A percentile compares a stretch with the other conserved stretches of the same genome.
phyloP scores from a whole-genome alignment of 257 asterid species.

The Avicennia marina region DNA sequence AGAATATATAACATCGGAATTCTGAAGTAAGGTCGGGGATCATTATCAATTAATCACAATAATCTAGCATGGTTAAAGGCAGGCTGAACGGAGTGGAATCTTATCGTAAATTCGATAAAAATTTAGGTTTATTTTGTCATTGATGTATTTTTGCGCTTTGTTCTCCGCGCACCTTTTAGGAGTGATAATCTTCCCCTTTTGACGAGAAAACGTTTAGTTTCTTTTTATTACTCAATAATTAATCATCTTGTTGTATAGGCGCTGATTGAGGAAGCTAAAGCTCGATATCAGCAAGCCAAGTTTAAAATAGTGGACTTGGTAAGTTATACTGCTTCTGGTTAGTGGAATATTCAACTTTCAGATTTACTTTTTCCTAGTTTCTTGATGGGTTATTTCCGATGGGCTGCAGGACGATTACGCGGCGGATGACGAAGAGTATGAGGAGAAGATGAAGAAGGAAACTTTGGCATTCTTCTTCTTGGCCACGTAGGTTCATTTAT shows the following conservation, averaged over 20 bases:
- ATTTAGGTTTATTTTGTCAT: too few species aligned
- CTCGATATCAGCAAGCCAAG: constrained; percentile 70
- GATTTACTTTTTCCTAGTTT: not conserved
- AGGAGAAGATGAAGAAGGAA: constrained; percentile 81
- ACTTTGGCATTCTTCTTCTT: constrained; percentile 70
- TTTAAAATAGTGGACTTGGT: constrained; percentile 85
- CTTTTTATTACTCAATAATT: not conserved
- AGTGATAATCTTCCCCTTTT: not conserved
- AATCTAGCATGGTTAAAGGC: too few species aligned
- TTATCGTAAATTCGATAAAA: too few species aligned
- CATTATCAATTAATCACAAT: too few species aligned
- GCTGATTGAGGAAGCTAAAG: constrained; percentile 94
- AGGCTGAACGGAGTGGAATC: too few species aligned
- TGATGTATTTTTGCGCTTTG: too few species aligned
- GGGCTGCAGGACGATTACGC: constrained; percentile 86
- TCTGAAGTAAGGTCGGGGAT: too few species aligned
- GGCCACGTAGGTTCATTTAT: constrained; percentile 69
- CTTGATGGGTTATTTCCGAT: not conserved
- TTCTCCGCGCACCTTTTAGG: too few species aligned
- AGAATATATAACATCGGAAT: too few species aligned
- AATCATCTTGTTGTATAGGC: constrained; percentile 49
- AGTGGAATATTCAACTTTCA: not conserved
- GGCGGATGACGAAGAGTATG: constrained; percentile 85
- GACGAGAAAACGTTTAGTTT: not conserved
- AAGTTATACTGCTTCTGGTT: constrained; percentile 11